Percentiles rank a stretch among this genome's conserved stretches.
These are phyloP conservation scores for Penicillium crystallinum DNA, from an alignment of 495 filamentous ascomycete genomes.

Conservation along the genomic window DNA sequence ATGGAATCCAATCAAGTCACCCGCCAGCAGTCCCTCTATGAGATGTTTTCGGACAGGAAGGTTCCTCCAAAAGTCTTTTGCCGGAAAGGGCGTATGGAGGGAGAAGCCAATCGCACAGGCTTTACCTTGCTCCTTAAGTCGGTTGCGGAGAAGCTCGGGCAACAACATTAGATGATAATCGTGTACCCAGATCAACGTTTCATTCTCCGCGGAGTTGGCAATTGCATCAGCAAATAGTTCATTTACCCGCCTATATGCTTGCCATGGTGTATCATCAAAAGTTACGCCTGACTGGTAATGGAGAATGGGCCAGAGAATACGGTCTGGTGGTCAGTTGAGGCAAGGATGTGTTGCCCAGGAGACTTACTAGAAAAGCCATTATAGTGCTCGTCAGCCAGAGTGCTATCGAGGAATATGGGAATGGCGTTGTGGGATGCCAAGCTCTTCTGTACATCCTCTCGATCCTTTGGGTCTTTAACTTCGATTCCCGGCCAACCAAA, in stretches of 20 bases:
- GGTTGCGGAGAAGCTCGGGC: constrained; percentile 77
- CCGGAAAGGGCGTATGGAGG: constrained; percentile 91
- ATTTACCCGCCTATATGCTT: constrained; percentile 82
- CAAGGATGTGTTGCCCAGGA: constrained; percentile 2
- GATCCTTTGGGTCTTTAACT: constrained; percentile 32
- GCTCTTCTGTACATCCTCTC: constrained; percentile 39
- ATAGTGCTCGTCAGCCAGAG: constrained; percentile 53
- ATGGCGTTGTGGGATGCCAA: constrained; percentile 48
- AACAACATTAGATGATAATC: constrained; percentile 96
- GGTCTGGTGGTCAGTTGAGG: constrained; percentile 45
- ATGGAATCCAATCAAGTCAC: constrained; percentile 89
- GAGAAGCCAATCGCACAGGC: constrained; percentile 91
- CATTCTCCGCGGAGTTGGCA: constrained; percentile 64
- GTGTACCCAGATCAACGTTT: constrained; percentile 90
- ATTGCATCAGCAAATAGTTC: constrained; percentile 77
- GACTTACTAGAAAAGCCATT: constrained; percentile 57
- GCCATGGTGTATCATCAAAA: constrained; percentile 83
- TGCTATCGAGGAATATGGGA: constrained; percentile 49
- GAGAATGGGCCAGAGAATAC: constrained; percentile 91
- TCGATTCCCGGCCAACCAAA: constrained; percentile 90
- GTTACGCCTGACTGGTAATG: constrained; percentile 92
- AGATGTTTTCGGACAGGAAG: constrained; percentile 82
- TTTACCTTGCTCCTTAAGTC: constrained; percentile 59
- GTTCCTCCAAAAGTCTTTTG: constrained; percentile 85
- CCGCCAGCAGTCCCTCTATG: constrained; percentile 71